Evolutionary conservation across 2,329 filamentous ascomycete species (phyloP).

Genomic region (Truncatella angustata): DNA sequence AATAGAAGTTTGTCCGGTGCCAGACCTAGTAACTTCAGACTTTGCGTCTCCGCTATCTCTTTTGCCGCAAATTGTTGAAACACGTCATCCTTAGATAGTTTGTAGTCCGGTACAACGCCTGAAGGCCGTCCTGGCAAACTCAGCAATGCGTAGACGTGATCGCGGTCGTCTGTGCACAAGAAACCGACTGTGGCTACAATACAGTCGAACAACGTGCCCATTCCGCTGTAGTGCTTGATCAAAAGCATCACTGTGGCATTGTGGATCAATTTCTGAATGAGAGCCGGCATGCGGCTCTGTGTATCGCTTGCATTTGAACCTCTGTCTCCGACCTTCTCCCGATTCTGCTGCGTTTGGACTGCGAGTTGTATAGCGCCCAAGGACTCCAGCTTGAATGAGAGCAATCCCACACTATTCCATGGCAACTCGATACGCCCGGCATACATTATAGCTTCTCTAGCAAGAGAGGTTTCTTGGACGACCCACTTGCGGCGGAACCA

Average conservation of each 20-base stretch:
- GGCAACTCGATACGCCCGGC: neutral
- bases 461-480: conserved; percentile 12
- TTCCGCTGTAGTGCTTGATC: neutral
- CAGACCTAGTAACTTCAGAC: neutral
- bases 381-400: neutral
- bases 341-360: neutral
- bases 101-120: neutral
- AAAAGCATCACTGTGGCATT: neutral
- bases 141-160: conserved; percentile 13
- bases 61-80: neutral
- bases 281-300: neutral
- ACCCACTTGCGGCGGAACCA: conserved; percentile 10
- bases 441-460: conserved; percentile 6
- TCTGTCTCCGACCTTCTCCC: neutral
- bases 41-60: neutral
- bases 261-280: neutral
- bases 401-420: neutral
- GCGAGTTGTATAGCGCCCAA: conserved; percentile 1
- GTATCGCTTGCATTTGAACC: neutral
- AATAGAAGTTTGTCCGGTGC: neutral
- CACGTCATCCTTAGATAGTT: neutral
- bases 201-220: neutral
- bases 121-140: neutral
- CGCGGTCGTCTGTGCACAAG: conserved; percentile 8
- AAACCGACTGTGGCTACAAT: neutral